Evolutionary conservation across 306 rosid genomes (phyloP), one percentile per base, ranked within the genome.

Genomic region (Styphnolobium japonicum): DNA sequence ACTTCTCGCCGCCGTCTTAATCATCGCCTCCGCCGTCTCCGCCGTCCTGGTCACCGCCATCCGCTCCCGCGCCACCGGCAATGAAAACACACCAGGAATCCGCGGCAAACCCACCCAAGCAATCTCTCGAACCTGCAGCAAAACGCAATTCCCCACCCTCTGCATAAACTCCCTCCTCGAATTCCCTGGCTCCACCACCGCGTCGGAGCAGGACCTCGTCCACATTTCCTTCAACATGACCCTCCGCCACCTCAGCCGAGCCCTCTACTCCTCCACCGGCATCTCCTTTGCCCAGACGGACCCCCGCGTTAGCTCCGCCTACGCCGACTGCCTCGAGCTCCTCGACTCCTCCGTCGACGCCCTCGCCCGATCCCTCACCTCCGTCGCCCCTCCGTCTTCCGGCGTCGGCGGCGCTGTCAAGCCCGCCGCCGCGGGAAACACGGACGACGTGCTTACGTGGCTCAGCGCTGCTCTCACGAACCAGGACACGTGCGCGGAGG

Each of bases 171-270:
- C 98, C 1, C 94, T 96, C 31, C 84, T 96, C 0, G 89, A 96
- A 5, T 96, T 91, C 78, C 99, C 99, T 0, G 97, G 93, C 5
- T 80, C 98, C 0, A 68, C 64, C 7, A 46, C 81, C 25, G 98
- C 98, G 0, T 56, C 94, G 1, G 97, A 88, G 72, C 57, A 67
- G 6, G 92, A 91, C 66, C 92, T 94, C 3, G 88, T 94, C 46
- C 95, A 89, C 87, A 94, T 94, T 78, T 91, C 97, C 63, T 79
- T 94, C 75, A 94, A 94, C 84, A 82, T 94, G 91, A 94, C 98
- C 10, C 89, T 91, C 5, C 93, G 83, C 53, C 94, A 85, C 69
- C 71, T 94, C 33, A 82, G 66, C 83, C 83, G 48, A 0, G 95
- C 98, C 1, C 90, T 94, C 40, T 89, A 80, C 48, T 53, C 77